Percentiles rank a stretch among this genome's conserved stretches.
These are phyloP conservation scores for Globisporangium sylvaticum DNA, from an alignment of 352 stramenopile genomes.

Conservation along the genomic window DNA sequence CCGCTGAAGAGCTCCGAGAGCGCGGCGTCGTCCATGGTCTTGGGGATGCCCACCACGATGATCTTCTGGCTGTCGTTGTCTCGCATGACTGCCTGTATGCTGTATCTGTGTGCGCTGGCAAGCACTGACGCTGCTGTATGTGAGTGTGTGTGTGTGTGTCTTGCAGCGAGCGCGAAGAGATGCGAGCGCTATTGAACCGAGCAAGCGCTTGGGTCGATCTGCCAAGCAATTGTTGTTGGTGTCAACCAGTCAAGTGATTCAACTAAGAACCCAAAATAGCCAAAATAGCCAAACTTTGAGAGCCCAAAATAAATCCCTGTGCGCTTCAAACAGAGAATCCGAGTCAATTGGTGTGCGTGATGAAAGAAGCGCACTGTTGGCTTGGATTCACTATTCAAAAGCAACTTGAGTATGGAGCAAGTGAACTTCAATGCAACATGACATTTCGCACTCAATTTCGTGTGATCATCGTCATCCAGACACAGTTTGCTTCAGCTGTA, in stretches of 20 bases:
- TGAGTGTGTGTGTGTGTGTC: background rate
- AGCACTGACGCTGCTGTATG: background rate
- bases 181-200: background rate
- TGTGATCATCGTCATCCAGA: too few species aligned
- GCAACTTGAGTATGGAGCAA: too few species aligned
- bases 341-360: background rate
- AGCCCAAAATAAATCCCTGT: slow-evolving; percentile 1
- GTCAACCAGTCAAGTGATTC: slow-evolving; percentile 1
- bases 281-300: too few species aligned
- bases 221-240: background rate
- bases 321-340: background rate
- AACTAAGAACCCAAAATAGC: background rate
- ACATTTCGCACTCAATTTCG: too few species aligned
- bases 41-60: slow-evolving; percentile 77
- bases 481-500: too few species aligned
- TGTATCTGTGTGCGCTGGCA: background rate
- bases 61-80: slow-evolving; percentile 85
- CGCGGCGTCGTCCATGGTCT: slow-evolving; percentile 63
- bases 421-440: too few species aligned
- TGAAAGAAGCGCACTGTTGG: background rate
- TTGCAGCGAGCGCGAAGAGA: slow-evolving; percentile 7
- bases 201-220: background rate
- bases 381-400: background rate
- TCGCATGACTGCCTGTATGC: slow-evolving; percentile 27
- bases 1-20: slow-evolving; percentile 68